Percentiles rank a stretch among this genome's conserved stretches.
Conservation (phyloP, 108 stramenopile genomes). For the Asterionellopsis glacialis region DNA sequence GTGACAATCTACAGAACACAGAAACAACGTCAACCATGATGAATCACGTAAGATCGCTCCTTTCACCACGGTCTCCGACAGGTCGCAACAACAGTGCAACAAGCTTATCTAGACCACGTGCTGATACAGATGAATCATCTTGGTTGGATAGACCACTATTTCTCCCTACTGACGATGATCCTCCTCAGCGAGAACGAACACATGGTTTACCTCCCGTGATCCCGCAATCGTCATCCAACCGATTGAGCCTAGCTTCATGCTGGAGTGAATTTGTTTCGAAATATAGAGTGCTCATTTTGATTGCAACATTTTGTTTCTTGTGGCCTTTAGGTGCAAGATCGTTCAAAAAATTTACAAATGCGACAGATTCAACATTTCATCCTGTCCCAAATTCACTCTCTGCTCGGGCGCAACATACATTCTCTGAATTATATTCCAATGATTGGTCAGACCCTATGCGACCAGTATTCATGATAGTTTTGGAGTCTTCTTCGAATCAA, state of each 20-base stretch:
- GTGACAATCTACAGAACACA: too few relatives aligned
- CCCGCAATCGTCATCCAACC: not conserved
- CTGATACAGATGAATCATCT: too few relatives aligned
- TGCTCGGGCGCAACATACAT: not conserved
- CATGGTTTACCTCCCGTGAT: slow-evolving; percentile 2
- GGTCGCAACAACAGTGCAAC: too few relatives aligned
- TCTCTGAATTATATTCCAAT: not conserved
- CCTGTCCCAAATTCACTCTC: slow-evolving; percentile 8
- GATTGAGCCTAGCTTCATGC: not conserved
- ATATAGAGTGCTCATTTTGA: not conserved
- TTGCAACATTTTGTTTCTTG: slow-evolving; percentile 1
- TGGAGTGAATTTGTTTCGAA: not conserved
- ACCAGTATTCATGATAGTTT: not conserved
- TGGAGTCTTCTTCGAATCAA: not conserved
- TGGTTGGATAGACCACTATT: too few relatives aligned
- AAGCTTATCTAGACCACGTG: too few relatives aligned
- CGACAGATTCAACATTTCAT: slow-evolving; percentile 11
- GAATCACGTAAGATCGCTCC: too few relatives aligned
- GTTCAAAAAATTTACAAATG: not conserved
- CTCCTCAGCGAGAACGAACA: not conserved
- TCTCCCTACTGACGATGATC: not conserved
- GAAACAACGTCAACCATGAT: too few relatives aligned
- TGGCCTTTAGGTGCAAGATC: slow-evolving; percentile 8
- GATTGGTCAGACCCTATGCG: not conserved
- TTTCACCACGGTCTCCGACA: too few relatives aligned